Percentiles rank a stretch among this genome's conserved stretches.
Conservation (phyloP, 257 asterid genomes). For the Ilex asprella region DNA sequence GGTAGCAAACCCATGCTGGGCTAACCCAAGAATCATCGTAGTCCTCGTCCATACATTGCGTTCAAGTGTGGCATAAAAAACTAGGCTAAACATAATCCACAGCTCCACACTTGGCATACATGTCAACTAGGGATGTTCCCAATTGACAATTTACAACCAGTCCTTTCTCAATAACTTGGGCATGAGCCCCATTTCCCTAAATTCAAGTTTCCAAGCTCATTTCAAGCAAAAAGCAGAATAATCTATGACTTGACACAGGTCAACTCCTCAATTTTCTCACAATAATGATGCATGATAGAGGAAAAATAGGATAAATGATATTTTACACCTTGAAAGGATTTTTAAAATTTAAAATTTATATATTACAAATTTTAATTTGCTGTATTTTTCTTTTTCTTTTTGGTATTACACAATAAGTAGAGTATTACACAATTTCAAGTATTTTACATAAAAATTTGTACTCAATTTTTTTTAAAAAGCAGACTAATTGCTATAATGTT, state of each 20-base stretch:
- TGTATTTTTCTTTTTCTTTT: too few species aligned
- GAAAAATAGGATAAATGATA: too few species aligned
- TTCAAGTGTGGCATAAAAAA: conserved; percentile 37
- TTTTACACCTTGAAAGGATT: conserved; percentile 34
- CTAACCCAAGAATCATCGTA: conserved; percentile 70
- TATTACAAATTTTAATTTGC: too few species aligned
- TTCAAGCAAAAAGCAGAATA: conserved; percentile 48
- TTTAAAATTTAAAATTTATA: too few species aligned
- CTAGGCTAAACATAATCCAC: conserved; percentile 39
- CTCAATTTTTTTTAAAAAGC: too few species aligned
- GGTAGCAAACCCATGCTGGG: conserved; percentile 60
- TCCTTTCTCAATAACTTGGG: conserved; percentile 53
- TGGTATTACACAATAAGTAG: too few species aligned
- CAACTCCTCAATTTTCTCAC: too few species aligned
- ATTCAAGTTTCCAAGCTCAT: conserved; percentile 58
- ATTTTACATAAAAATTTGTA: too few species aligned
- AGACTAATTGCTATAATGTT: too few species aligned
- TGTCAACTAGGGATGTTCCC: conserved; percentile 73
- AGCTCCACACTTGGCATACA: conserved; percentile 70
- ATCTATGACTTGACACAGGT: too few species aligned
- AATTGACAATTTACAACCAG: conserved; percentile 46
- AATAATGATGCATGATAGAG: too few species aligned
- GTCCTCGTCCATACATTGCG: conserved; percentile 85
- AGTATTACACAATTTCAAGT: too few species aligned
- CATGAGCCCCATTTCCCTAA: conserved; percentile 59